Evolutionary conservation across 202 grass and related monocot genomes (phyloP).

Genomic region (Cymbopogon flexuosus): DNA sequence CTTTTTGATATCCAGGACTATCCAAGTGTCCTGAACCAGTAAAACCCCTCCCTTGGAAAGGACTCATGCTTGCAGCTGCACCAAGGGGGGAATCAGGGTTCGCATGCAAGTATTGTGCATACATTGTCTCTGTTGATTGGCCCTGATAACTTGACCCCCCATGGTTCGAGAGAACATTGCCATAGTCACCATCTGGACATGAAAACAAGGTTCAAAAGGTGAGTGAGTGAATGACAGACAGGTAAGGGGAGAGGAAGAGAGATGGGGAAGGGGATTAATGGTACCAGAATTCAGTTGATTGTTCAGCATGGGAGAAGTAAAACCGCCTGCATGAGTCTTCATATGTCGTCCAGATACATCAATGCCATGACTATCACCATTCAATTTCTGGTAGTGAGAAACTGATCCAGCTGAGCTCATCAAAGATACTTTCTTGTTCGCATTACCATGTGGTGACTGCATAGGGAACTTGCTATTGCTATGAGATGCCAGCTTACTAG

Average conservation of each 20-base stretch:
- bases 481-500: slow-evolving; percentile 44
- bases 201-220: slow-evolving; percentile 24
- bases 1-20: slow-evolving; percentile 66
- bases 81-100: slow-evolving; percentile 57
- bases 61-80: slow-evolving; percentile 47
- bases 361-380: slow-evolving; percentile 45
- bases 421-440: slow-evolving; percentile 52
- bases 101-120: slow-evolving; percentile 55
- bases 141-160: slow-evolving; percentile 47
- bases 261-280: neutral
- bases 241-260: neutral
- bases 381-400: slow-evolving; percentile 48
- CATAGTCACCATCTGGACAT: slow-evolving; percentile 65
- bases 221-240: neutral
- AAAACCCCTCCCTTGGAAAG: slow-evolving; percentile 58
- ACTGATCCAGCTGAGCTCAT: slow-evolving; percentile 38
- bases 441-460: slow-evolving; percentile 44
- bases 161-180: slow-evolving; percentile 56
- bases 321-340: slow-evolving; percentile 43
- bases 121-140: slow-evolving; percentile 44
- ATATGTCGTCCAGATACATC: slow-evolving; percentile 46
- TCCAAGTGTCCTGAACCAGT: slow-evolving; percentile 57
- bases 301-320: slow-evolving; percentile 53
- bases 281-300: slow-evolving; percentile 66
- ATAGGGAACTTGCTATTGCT: slow-evolving; percentile 46